Evolutionary conservation across 805 yeast genomes (phyloP), one percentile per base, ranked within the genome.

Genomic region (Pichia heedii): DNA sequence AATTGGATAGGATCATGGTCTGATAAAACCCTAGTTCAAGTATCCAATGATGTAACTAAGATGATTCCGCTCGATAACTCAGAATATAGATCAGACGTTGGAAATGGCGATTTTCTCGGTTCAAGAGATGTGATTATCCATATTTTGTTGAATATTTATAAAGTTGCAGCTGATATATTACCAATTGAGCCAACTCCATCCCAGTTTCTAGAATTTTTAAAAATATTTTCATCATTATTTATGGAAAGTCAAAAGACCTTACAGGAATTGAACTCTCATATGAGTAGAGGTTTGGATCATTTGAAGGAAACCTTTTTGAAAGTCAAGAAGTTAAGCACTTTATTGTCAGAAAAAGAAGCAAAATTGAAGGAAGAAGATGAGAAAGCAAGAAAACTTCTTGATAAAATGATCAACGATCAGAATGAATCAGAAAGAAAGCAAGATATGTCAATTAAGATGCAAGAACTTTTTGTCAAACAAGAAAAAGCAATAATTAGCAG

Each of bases 1-100:
- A 77, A 81, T 54, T 85, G 90, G 88, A 78, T 87, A 81, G 95
- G 95, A 5, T 77, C 77, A 42, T 89, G 97, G 96, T 68, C 81
- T 0, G 46, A 51, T 4, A 46, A 54, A 0, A 64, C 87, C 0
- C 58, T 81, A 39, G 42, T 48, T 7, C 75, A 76, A 40, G 76
- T 87, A 29, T 76, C 81, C 4, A 12, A 30, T 1, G 47, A 53
- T n/a, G 16, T 33, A 43, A 54, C 33, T 54, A 36, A 37, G 15
- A 15, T 39, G 3, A 34, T 79, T 11, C 84, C 90, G 1, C 56
- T 83, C 15, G 82, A 79, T 43, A 57, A 65, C 40, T 65, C 76
- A 1, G 63, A 58, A 15, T 74, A 67, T 49, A 33, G 32, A 1
- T 44, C 59, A 4, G 76, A 80, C 2, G 20, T 11, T 12, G 15